Conservation (phyloP, 805 yeast genomes). For the Candida chauliodis region DNA sequence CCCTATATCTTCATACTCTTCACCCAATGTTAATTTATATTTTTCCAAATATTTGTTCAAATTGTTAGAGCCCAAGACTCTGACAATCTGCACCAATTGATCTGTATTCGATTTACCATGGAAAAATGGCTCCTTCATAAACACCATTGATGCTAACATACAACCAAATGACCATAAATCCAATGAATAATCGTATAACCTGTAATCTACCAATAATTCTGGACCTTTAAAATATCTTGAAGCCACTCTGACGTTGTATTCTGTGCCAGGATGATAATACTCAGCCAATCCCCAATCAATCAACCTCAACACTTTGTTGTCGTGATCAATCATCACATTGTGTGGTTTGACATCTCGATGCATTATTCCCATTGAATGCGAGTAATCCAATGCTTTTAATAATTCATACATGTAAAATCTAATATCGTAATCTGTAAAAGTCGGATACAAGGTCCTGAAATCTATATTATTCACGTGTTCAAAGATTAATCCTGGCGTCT, state of each 20-base stretch:
- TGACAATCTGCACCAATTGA: slow-evolving; percentile 84
- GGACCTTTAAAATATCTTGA: slow-evolving; percentile 93
- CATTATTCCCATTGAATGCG: slow-evolving; percentile 84
- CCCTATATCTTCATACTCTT: slow-evolving; percentile 73
- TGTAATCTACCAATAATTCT: slow-evolving; percentile 79
- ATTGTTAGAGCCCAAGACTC: slow-evolving; percentile 83
- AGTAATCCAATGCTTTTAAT: slow-evolving; percentile 77
- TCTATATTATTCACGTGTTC: slow-evolving; percentile 84
- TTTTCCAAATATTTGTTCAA: slow-evolving; percentile 64
- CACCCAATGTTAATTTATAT: slow-evolving; percentile 67
- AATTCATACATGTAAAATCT: slow-evolving; percentile 81
- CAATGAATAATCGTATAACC: slow-evolving; percentile 85
- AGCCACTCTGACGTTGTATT: slow-evolving; percentile 90
- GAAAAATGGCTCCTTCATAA: slow-evolving; percentile 89
- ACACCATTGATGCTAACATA: slow-evolving; percentile 85
- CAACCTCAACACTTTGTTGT: slow-evolving; percentile 61
- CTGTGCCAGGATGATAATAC: slow-evolving; percentile 84
- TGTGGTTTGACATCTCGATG: slow-evolving; percentile 90
- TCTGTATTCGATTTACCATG: slow-evolving; percentile 89
- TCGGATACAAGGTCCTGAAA: slow-evolving; percentile 81
- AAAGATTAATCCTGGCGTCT: slow-evolving; percentile 85
- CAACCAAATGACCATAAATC: slow-evolving; percentile 96
- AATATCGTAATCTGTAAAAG: slow-evolving; percentile 69
- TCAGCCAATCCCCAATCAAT: slow-evolving; percentile 98
- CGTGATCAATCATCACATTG: slow-evolving; percentile 91